Percentiles rank a stretch among this genome's conserved stretches.
Evolutionary conservation across 257 asterid genomes (phyloP).

Genomic region (Leptodermis oblonga): DNA sequence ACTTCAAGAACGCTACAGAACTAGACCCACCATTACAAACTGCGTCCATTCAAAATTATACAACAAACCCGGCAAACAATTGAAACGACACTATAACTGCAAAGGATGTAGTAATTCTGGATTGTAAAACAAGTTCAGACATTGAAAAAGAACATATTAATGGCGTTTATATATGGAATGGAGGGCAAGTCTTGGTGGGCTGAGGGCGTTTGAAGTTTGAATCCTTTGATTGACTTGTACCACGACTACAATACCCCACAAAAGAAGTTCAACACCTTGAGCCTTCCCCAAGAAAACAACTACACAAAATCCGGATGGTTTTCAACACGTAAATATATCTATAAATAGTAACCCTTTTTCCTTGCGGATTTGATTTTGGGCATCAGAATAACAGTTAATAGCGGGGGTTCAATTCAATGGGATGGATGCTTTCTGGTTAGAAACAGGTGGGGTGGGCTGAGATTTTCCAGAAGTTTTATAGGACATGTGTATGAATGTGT

Average conservation of each 20-base stretch:
- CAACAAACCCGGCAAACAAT: not conserved
- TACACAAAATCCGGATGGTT: not conserved
- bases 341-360: no score
- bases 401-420: no score
- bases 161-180: not conserved
- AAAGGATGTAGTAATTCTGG: not conserved
- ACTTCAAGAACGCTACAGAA: conserved; percentile 9
- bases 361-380: no score
- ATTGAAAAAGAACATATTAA: no score
- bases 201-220: not conserved
- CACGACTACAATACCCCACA: not conserved
- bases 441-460: no score
- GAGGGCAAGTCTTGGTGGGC: not conserved
- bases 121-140: not conserved
- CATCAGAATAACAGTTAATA: no score
- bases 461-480: not conserved
- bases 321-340: not conserved
- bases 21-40: conserved; percentile 11
- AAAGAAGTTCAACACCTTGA: conserved; percentile 3
- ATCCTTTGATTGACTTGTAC: conserved; percentile 1
- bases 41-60: conserved; percentile 19
- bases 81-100: not conserved
- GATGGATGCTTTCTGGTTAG: no score
- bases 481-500: not conserved
- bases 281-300: conserved; percentile 10